These are phyloP conservation scores for Tetracladium maxilliforme DNA, from an alignment of 2,329 filamentous ascomycete species.

Conservation along the genomic window DNA sequence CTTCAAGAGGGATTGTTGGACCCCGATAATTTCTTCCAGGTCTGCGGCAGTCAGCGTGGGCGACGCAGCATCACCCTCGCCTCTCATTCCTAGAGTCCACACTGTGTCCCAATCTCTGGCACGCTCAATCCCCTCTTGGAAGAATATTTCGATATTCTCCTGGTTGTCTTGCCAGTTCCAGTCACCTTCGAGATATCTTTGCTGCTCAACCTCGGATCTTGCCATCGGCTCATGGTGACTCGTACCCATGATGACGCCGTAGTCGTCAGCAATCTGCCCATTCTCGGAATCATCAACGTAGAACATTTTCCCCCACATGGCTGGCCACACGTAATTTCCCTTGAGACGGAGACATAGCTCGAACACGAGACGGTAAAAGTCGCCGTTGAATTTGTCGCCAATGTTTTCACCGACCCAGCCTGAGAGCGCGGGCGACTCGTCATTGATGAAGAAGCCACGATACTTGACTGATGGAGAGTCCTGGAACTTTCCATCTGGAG, in stretches of 20 bases:
- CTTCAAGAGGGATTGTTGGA: conserved; percentile 42
- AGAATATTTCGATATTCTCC: conserved; percentile 51
- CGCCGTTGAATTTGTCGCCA: conserved; percentile 31
- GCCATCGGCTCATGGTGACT: conserved; percentile 63
- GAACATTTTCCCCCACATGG: conserved; percentile 58
- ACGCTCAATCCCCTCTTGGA: conserved; percentile 49
- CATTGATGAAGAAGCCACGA: conserved; percentile 56
- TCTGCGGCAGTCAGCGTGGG: conserved; percentile 32
- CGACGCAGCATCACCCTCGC: conserved; percentile 51
- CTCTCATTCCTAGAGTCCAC: conserved; percentile 58
- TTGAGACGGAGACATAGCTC: conserved; percentile 46
- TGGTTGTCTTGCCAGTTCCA: conserved; percentile 63
- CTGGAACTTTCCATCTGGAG: no score
- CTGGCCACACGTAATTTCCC: conserved; percentile 66
- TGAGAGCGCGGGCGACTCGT: conserved; percentile 49
- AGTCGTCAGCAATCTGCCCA: conserved; percentile 58
- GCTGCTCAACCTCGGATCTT: conserved; percentile 35
- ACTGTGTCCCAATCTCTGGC: conserved; percentile 47
- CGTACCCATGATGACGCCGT: conserved; percentile 57
- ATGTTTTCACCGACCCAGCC: conserved; percentile 38
- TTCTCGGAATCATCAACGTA: conserved; percentile 55
- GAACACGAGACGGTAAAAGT: conserved; percentile 47
- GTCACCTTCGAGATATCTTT: conserved; percentile 31
- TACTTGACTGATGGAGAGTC: conserved; percentile 36
- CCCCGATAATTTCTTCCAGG: conserved; percentile 43